Evolutionary conservation across 768 basidiomycete genomes (phyloP).

Genomic region (Psilocybe cubensis): DNA sequence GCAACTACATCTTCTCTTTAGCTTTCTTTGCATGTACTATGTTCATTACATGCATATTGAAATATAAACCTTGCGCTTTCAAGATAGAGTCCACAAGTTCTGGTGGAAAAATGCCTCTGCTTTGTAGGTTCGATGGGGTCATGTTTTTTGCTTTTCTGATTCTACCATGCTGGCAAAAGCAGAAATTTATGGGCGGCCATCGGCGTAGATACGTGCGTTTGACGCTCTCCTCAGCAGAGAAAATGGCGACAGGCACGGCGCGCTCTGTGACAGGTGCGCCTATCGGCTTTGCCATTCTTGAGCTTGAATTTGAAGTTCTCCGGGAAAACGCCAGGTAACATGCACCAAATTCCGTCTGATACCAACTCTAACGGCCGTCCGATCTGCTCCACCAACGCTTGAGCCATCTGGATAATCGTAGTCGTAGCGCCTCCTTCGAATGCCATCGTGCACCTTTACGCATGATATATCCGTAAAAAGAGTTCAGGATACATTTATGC

Average conservation of each 20-base stretch:
- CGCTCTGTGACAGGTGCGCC: conserved; percentile 97
- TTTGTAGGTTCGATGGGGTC: too few species aligned
- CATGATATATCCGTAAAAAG: conserved; percentile 99
- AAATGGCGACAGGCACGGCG: conserved; percentile 96
- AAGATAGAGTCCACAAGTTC: too few species aligned
- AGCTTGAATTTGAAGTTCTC: conserved; percentile 98
- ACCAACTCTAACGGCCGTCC: conserved; percentile 96
- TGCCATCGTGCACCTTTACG: conserved; percentile 99
- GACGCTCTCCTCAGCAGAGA: conserved; percentile 91
- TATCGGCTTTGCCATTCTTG: conserved; percentile 83
- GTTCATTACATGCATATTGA: too few species aligned
- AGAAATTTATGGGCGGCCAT: too few species aligned
- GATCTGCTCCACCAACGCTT: conserved; percentile 95
- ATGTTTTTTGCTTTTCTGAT: too few species aligned
- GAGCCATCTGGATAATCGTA: conserved; percentile 98
- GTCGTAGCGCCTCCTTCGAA: conserved; percentile 99
- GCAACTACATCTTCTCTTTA: too few species aligned
- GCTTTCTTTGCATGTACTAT: too few species aligned
- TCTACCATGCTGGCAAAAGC: too few species aligned
- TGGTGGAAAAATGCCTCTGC: too few species aligned
- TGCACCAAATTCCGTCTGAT: conserved; percentile 99
- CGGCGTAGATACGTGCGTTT: conserved; percentile 91
- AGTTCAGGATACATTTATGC: conserved; percentile 99
- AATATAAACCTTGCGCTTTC: too few species aligned
- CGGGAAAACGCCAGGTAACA: conserved; percentile 97